These are phyloP conservation scores for Solanum dulcamara DNA, from an alignment of 257 asterid genomes.

Conservation along the genomic window DNA sequence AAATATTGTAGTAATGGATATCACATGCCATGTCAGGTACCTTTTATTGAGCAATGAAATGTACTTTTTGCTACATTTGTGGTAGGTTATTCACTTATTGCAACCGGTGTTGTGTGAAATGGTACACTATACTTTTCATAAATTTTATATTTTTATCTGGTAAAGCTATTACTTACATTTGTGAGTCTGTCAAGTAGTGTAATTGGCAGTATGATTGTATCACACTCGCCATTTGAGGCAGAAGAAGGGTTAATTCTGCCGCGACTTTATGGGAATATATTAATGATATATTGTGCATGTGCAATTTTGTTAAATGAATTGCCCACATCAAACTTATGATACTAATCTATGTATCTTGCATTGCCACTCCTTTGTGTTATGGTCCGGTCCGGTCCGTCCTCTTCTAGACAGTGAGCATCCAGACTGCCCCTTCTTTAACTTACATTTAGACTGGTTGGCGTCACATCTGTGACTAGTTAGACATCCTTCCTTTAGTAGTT, in stretches of 20 bases:
- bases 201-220: neutral
- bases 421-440: neutral
- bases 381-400: too few species aligned
- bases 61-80: constrained; percentile 7
- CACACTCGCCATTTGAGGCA: neutral
- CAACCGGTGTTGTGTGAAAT: constrained; percentile 6
- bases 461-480: neutral
- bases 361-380: neutral
- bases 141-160: neutral
- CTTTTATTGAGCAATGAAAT: constrained; percentile 6
- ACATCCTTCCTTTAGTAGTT: neutral
- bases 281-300: neutral
- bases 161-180: neutral
- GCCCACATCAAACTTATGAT: neutral
- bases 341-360: neutral
- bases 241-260: neutral
- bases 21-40: constrained; percentile 10
- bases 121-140: neutral
- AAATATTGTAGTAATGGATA: constrained; percentile 25
- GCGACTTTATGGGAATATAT: neutral
- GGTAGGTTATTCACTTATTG: neutral
- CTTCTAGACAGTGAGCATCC: neutral
- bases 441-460: neutral
- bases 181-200: neutral
- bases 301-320: neutral